Percentiles rank a stretch among this genome's conserved stretches.
These are phyloP conservation scores for Pichia pseudocactophila DNA, from an alignment of 805 yeast species.

Conservation along the genomic window DNA sequence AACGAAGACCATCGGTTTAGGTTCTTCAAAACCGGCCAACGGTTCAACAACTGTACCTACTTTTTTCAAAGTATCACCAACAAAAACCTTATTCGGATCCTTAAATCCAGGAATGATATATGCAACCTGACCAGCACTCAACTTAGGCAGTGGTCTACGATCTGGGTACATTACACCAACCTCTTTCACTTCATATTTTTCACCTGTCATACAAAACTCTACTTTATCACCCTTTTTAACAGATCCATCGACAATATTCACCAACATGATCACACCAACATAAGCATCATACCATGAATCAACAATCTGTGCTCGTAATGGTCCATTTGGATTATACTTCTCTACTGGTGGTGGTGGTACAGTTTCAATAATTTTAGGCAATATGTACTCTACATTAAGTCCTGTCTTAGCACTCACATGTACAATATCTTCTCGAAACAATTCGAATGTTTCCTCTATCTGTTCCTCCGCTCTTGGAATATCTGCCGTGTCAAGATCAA, in stretches of 20 bases:
- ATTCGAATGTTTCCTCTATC: conserved; percentile 75
- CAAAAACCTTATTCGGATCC: conserved; percentile 72
- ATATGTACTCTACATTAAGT: conserved; percentile 59
- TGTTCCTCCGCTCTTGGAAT: conserved; percentile 74
- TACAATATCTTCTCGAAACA: conserved; percentile 63
- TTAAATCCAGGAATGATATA: conserved; percentile 94
- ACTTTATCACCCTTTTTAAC: conserved; percentile 68
- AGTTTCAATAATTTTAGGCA: conserved; percentile 73
- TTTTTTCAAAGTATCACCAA: conserved; percentile 83
- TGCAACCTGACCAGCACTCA: conserved; percentile 90
- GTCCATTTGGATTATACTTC: conserved; percentile 39
- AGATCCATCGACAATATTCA: conserved; percentile 77
- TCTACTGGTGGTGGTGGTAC: conserved; percentile 44
- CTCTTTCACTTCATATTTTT: conserved; percentile 80
- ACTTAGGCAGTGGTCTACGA: conserved; percentile 48
- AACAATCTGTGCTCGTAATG: conserved; percentile 71
- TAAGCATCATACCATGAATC: conserved; percentile 97
- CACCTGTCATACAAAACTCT: conserved; percentile 65
- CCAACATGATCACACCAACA: conserved; percentile 80
- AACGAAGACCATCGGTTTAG: conserved; percentile 96
- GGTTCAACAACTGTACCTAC: conserved; percentile 56
- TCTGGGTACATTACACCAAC: conserved; percentile 96
- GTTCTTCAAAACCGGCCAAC: conserved; percentile 91
- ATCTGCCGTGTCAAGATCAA: conserved; percentile 84
- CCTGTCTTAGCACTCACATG: conserved; percentile 93